Evolutionary conservation across 2,329 filamentous ascomycete genomes (phyloP).

Genomic region (Macroventuria anomochaeta): DNA sequence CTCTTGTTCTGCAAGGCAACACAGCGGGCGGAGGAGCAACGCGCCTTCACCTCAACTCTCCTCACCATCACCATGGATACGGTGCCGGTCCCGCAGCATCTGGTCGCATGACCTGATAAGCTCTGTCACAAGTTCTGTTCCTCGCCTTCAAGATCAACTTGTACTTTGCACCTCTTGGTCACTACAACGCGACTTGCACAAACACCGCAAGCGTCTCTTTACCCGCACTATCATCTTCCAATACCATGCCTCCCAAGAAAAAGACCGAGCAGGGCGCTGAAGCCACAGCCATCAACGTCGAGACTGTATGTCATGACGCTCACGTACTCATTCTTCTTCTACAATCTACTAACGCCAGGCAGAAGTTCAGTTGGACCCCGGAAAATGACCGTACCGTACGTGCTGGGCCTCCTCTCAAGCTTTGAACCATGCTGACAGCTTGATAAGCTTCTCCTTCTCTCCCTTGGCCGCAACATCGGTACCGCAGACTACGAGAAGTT

Average conservation of each 20-base stretch:
- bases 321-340: too few relatives aligned
- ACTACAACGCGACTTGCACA: neutral
- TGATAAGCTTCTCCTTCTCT: slow-evolving; percentile 4
- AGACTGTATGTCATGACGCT: neutral
- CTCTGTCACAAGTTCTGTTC: too few relatives aligned
- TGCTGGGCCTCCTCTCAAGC: neutral
- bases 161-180: too few relatives aligned
- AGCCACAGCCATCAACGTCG: neutral
- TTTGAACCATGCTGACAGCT: too few relatives aligned
- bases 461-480: neutral
- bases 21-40: neutral
- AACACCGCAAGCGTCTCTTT: too few relatives aligned
- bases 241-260: slow-evolving; percentile 12
- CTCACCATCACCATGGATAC: neutral
- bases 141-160: too few relatives aligned
- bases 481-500: neutral
- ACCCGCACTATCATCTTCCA: too few relatives aligned
- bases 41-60: slow-evolving; percentile 3
- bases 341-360: neutral
- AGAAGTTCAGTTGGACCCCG: neutral
- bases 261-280: neutral
- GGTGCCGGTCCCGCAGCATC: neutral
- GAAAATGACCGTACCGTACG: slow-evolving; percentile 12
- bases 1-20: neutral
- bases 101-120: too few relatives aligned